Conservation (phyloP, 768 basidiomycete genomes). For the Lactarius deliciosus region DNA sequence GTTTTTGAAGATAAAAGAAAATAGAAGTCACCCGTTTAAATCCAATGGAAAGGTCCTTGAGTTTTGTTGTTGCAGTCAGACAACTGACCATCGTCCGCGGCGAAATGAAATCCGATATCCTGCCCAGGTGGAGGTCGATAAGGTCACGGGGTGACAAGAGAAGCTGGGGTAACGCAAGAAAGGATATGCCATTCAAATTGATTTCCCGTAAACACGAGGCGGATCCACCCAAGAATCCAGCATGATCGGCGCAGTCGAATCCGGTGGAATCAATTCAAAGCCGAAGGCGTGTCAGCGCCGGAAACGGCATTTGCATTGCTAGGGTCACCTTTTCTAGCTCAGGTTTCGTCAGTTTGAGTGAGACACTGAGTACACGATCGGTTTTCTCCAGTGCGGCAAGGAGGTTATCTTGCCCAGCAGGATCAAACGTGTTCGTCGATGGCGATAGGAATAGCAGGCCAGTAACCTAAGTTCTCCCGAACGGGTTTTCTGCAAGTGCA, state of each 20-base stretch:
- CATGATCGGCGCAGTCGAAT: too few relatives aligned
- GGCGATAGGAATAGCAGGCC: conserved; percentile 4
- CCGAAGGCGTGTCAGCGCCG: too few relatives aligned
- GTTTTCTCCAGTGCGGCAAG: neutral
- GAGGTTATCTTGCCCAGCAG: neutral
- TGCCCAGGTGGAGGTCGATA: too few relatives aligned
- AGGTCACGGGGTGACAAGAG: too few relatives aligned
- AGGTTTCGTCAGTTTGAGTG: neutral
- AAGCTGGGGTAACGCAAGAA: too few relatives aligned
- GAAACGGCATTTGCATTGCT: too few relatives aligned
- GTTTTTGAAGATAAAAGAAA: neutral
- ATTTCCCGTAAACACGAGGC: too few relatives aligned
- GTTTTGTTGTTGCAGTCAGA: neutral
- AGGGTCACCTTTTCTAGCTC: neutral
- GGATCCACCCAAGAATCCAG: too few relatives aligned
- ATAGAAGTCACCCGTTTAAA: neutral
- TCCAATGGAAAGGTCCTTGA: neutral
- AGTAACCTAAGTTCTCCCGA: neutral
- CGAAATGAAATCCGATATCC: neutral
- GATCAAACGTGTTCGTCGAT: neutral
- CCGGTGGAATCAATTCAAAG: too few relatives aligned
- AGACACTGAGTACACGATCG: neutral
- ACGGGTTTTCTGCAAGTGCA: neutral
- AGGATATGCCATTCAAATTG: too few relatives aligned
- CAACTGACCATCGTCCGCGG: neutral